Evolutionary conservation across 306 rosid species (phyloP), one percentile per base, ranked within the genome.

Genomic region (Sophora flavescens): DNA sequence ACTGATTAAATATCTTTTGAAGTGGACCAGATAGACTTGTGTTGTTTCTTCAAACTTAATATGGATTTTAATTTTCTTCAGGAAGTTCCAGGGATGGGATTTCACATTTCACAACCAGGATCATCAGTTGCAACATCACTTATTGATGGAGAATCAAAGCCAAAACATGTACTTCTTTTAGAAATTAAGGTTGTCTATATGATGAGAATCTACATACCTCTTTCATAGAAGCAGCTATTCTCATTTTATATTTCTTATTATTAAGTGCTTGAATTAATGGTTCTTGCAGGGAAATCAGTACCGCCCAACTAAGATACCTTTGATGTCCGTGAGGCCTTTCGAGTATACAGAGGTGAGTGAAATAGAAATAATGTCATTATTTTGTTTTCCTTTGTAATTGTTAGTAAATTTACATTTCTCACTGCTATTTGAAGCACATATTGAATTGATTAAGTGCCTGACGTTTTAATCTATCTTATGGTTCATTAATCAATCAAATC

Each of bases 61-160:
- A 50, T 87, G 73, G 73, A 60, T 57, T 70, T 76, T 56, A 35
- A 50, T 63, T 76, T 79, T 82, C 72, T 57, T 85, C 85, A 95
- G 99, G 99, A 95, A 87, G 97, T 95, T 87, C 89, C 97, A 6
- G 99, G 97, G 80, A 92, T 92, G 99, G 97, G 99, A 59, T 95
- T 95, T 86, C 99, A 95, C 91, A 91, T 95, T 81, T 84, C 99
- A 26, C 99, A 95, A 77, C 99, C 99, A 74, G 99, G 99, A 65
- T 95, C 99, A 36, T 95, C 99, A 22, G 99, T 95, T 66, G 99
- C 99, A 66, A 95, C 97, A 83, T 95, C 99, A 64, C 92, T 95
- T 58, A 95, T 95, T 76, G 99, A 92, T 76, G 99, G 99, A 74
- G 99, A 95, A 84, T 95, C 99, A 50, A 95, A 92, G 86, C 99